These are phyloP conservation scores for Amborella trichopoda DNA, from an alignment of 164 flowering plant genomes.

Conservation along the genomic window DNA sequence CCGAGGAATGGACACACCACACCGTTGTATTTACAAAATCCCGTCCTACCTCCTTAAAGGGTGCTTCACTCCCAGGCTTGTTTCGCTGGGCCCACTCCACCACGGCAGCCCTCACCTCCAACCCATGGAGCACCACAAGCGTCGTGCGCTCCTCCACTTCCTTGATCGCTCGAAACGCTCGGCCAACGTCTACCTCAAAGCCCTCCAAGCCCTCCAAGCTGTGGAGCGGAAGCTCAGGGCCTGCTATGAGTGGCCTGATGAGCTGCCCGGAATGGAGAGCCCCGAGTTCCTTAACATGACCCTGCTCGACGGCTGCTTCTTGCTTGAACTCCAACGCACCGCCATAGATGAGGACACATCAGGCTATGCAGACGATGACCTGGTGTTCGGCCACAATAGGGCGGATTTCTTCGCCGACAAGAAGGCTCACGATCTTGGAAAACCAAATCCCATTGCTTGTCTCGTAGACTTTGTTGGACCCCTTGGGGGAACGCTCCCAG, in stretches of 20 bases:
- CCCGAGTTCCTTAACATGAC: slow-evolving; percentile 24
- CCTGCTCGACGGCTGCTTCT: slow-evolving; percentile 43
- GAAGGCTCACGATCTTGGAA: slow-evolving; percentile 30
- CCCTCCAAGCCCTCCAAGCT: slow-evolving; percentile 8
- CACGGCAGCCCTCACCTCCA: slow-evolving; percentile 19
- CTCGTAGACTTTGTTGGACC: no score
- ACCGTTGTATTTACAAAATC: slow-evolving; percentile 16
- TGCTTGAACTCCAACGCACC: slow-evolving; percentile 32
- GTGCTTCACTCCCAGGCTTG: slow-evolving; percentile 27
- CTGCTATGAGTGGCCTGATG: slow-evolving; percentile 25
- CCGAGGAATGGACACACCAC: slow-evolving; percentile 17
- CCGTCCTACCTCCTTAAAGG: slow-evolving; percentile 11
- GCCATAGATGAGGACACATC: slow-evolving; percentile 5
- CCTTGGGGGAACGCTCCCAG: no score
- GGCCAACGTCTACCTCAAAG: slow-evolving; percentile 9
- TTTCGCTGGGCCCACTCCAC: slow-evolving; percentile 44
- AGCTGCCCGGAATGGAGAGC: slow-evolving; percentile 17
- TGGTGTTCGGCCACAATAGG: slow-evolving; percentile 51
- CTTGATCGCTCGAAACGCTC: slow-evolving; percentile 27
- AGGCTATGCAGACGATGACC: slow-evolving; percentile 36
- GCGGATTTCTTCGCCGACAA: slow-evolving; percentile 5
- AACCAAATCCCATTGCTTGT: slow-evolving; percentile 49
- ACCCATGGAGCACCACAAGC: slow-evolving; percentile 44
- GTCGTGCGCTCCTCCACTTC: slow-evolving; percentile 36
- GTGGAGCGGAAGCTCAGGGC: slow-evolving; percentile 15